phyloP scores from a whole-genome alignment of 2,329 filamentous ascomycete species.

The Calonectria hawksworthii region DNA sequence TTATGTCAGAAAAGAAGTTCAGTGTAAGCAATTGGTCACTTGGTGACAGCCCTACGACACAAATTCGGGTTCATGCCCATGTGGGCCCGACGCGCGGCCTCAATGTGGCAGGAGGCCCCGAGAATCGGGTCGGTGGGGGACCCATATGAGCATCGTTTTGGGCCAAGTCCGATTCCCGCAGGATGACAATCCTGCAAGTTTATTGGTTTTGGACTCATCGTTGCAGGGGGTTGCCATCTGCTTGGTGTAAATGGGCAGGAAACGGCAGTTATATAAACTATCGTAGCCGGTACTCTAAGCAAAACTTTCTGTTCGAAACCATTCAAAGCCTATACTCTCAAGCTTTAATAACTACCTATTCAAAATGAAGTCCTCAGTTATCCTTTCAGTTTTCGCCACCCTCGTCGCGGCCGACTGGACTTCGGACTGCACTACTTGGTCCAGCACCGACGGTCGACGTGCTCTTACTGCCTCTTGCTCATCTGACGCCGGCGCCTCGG shows the following conservation, averaged over 20 bases:
- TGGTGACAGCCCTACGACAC: neutral
- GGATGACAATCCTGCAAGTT: slow-evolving; percentile 4
- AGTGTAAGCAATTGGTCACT: slow-evolving; percentile 8
- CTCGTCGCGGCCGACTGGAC: neutral
- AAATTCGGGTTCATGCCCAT: neutral
- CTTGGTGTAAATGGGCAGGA: neutral
- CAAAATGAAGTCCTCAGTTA: slow-evolving; percentile 2
- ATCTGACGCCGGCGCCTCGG: neutral
- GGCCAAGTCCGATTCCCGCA: neutral
- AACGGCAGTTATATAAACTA: neutral
- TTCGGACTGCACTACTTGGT: slow-evolving; percentile 7
- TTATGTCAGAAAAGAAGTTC: neutral
- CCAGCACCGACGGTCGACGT: neutral
- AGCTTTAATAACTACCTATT: neutral
- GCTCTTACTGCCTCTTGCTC: slow-evolving; percentile 7
- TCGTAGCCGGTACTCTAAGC: neutral
- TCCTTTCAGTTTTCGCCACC: neutral
- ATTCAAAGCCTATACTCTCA: neutral
- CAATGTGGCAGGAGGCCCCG: neutral
- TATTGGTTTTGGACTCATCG: neutral
- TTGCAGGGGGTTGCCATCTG: neutral
- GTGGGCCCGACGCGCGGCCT: slow-evolving; percentile 6
- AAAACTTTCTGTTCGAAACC: neutral
- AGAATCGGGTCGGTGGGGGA: neutral
- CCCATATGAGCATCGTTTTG: neutral